These are phyloP conservation scores for Blastobotrys apis DNA, from an alignment of 1,139 yeast genomes.

Conservation along the genomic window DNA sequence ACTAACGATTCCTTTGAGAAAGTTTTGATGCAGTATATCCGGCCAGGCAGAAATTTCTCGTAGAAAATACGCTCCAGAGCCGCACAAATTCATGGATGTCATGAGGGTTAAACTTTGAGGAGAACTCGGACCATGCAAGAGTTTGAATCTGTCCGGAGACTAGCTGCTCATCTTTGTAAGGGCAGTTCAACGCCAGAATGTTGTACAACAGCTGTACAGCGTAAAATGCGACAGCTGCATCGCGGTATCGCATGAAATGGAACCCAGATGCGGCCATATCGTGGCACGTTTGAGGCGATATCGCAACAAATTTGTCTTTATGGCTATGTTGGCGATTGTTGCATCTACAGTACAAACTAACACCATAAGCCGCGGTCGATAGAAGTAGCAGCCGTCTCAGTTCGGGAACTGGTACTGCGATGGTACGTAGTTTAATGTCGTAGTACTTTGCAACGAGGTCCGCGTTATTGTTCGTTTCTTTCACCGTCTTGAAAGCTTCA, in stretches of 20 bases:
- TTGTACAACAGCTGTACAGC: background rate
- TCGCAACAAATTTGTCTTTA: no score
- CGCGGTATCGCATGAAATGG: background rate
- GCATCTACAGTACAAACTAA: background rate
- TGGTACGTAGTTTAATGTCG: background rate
- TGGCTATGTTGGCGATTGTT: no score
- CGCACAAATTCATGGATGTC: background rate
- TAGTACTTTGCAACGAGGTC: background rate
- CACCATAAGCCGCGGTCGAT: background rate
- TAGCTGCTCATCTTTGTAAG: background rate
- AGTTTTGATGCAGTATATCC: no score
- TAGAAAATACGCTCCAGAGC: background rate
- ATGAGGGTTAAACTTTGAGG: background rate
- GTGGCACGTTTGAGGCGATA: background rate
- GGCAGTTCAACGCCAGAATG: background rate
- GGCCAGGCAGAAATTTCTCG: background rate
- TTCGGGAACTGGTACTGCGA: background rate
- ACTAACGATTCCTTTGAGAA: no score
- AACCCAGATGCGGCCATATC: background rate
- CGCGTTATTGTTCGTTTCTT: background rate
- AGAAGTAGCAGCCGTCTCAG: background rate
- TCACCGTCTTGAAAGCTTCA: background rate
- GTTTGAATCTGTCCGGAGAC: background rate
- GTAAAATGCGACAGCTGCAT: background rate
- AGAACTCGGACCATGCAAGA: background rate